Conservation (phyloP, 1,284 basidiomycete genomes). For the Cutaneotrichosporon sp. region DNA sequence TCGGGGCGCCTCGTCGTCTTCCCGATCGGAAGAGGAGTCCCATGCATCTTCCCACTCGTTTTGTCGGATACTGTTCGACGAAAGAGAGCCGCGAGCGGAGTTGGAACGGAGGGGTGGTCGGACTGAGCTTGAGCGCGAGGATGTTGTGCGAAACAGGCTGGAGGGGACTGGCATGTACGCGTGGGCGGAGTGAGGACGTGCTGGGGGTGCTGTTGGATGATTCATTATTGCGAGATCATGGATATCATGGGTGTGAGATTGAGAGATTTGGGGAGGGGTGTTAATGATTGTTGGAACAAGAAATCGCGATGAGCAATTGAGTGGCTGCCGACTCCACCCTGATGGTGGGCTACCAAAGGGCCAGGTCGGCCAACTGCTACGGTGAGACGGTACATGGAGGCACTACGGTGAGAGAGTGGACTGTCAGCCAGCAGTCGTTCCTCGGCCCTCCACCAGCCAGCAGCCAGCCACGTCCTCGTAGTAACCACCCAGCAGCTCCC, state of each 20-base stretch:
- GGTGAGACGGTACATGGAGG: no score
- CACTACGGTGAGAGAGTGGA: no score
- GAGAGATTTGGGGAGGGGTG: neutral
- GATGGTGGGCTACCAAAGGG: no score
- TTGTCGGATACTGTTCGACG: neutral
- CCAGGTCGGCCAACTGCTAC: no score
- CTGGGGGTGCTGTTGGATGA: slow-evolving; percentile 30
- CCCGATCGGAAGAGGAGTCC: slow-evolving; percentile 80
- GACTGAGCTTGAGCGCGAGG: neutral
- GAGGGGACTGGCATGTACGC: slow-evolving; percentile 31
- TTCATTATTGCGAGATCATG: slow-evolving; percentile 10
- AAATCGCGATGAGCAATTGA: no score
- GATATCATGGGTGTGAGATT: slow-evolving; percentile 5
- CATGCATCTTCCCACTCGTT: slow-evolving; percentile 75
- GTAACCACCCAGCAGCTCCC: no score
- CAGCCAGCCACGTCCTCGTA: no score
- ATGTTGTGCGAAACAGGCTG: slow-evolving; percentile 13
- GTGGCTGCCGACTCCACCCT: no score
- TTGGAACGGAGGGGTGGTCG: neutral
- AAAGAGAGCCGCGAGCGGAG: slow-evolving; percentile 50
- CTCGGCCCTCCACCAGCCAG: no score
- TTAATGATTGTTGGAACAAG: neutral
- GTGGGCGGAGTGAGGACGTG: slow-evolving; percentile 44
- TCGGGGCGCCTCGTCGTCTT: slow-evolving; percentile 44
- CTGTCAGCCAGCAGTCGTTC: no score